Conservation (phyloP, 106 monocot species). For the Xerophyta viscosa region DNA sequence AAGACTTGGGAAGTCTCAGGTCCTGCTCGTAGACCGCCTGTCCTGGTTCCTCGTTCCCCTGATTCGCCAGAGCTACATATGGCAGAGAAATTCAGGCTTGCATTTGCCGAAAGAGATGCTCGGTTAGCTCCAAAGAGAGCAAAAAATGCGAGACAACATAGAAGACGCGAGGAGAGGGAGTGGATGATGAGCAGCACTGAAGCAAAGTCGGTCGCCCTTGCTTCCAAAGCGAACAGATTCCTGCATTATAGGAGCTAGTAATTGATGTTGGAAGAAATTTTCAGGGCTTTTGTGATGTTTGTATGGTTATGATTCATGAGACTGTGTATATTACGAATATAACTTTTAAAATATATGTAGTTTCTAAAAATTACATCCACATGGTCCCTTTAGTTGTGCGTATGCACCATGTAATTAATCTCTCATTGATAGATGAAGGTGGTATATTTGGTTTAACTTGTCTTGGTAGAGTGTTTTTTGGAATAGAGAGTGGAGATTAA, state of each 20-base stretch:
- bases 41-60: not conserved
- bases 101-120: conserved; percentile 72
- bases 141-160: conserved; percentile 73
- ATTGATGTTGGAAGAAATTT: too few species aligned
- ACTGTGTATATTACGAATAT: too few species aligned
- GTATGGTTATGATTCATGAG: too few species aligned
- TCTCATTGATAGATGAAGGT: too few species aligned
- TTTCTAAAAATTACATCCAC: too few species aligned
- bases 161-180: conserved; percentile 57
- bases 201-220: conserved; percentile 72
- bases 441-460: too few species aligned
- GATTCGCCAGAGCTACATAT: conserved; percentile 32
- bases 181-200: conserved; percentile 43
- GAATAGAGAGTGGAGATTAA: too few species aligned
- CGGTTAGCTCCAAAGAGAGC: conserved; percentile 91
- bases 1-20: conserved; percentile 52
- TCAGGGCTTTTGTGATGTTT: too few species aligned
- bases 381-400: too few species aligned
- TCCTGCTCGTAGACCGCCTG: conserved; percentile 6
- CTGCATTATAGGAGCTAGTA: conserved; percentile 16
- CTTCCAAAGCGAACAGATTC: conserved; percentile 50
- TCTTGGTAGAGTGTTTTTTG: too few species aligned
- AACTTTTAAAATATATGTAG: too few species aligned
- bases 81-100: conserved; percentile 84
- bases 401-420: too few species aligned